Conservation (phyloP, 2,329 filamentous ascomycete species). For the Beauveria caledonica region DNA sequence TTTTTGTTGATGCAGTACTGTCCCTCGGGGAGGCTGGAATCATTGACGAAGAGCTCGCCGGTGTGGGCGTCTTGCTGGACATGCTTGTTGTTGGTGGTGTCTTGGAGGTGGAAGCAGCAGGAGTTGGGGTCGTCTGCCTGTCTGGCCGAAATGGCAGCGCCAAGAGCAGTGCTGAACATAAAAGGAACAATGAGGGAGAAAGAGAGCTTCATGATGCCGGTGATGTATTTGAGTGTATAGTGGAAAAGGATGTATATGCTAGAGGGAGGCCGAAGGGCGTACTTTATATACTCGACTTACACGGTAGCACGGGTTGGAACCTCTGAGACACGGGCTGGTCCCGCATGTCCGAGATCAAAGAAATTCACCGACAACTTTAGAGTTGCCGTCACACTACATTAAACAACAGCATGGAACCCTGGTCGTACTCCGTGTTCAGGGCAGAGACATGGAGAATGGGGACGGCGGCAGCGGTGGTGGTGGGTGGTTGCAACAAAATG, state of each 20-base stretch:
- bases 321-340: not conserved
- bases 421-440: not conserved
- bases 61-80: constrained; percentile 20
- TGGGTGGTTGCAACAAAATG: not conserved
- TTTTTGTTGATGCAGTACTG: constrained; percentile 25
- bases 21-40: constrained; percentile 16
- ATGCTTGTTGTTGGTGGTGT: constrained; percentile 17
- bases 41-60: constrained; percentile 21
- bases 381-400: not conserved
- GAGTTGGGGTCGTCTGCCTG: constrained; percentile 16
- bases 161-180: not conserved
- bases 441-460: not conserved
- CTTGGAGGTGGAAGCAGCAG: constrained; percentile 26
- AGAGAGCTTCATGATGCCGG: not conserved
- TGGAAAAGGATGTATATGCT: not conserved
- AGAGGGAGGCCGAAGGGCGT: constrained; percentile 10
- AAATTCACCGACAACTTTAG: not conserved
- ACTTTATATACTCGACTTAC: constrained; percentile 15
- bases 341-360: not conserved
- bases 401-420: not conserved
- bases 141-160: constrained; percentile 14
- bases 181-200: not conserved
- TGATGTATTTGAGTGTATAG: not conserved
- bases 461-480: not conserved
- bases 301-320: not conserved